Base-by-base conservation (phyloP, 768 basidiomycete genomes). In the Amyloporia xantha region DNA sequence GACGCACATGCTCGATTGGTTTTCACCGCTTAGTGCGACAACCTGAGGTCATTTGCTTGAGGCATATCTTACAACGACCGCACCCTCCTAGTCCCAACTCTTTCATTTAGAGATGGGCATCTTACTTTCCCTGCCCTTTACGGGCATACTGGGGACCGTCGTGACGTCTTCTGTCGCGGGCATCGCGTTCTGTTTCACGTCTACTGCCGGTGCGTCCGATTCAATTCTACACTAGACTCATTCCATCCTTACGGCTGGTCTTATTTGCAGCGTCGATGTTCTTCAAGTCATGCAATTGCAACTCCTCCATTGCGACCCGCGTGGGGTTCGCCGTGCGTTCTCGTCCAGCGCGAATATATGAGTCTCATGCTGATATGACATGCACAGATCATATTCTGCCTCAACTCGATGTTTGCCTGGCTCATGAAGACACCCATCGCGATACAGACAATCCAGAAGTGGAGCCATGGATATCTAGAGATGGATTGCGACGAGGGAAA, bases 251-350 rank as follows among this genome's bases (percentile, higher is more conserved):
- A n/a, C n/a, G n/a, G n/a, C n/a, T n/a, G n/a, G n/a, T 33, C 30
- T 27, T 11, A 6, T 28, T 37, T 26, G 45, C 68, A 83, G 93
- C 94, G 3, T 92, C 90, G 28, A 92, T 95, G 80, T 91, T 96
- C 71, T 93, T 84, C 78, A 97, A 96, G 74, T 92, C 89, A 26
- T 99, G 95, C 68, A 98, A 98, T 64, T 99, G 96, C 71, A 97
- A 98, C 64, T 95, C 92, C 7, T 95, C 92, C 0, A 97, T 99
- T 58, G 96, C 96, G 0, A 97, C 94, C 38, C 85, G 94, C 61
- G 85, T 97, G 49, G 94, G 94, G 27, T 96, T 93, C 67, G 92
- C 91, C 13, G 92, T 91, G 63, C 51, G 86, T 25, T 39, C 38
- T 26, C 17, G 13, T 38, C 10, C 27, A 26, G 27, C n/a, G n/a